These are phyloP conservation scores for Aeschynomene evenia DNA, from an alignment of 306 rosid species.

Conservation along the genomic window DNA sequence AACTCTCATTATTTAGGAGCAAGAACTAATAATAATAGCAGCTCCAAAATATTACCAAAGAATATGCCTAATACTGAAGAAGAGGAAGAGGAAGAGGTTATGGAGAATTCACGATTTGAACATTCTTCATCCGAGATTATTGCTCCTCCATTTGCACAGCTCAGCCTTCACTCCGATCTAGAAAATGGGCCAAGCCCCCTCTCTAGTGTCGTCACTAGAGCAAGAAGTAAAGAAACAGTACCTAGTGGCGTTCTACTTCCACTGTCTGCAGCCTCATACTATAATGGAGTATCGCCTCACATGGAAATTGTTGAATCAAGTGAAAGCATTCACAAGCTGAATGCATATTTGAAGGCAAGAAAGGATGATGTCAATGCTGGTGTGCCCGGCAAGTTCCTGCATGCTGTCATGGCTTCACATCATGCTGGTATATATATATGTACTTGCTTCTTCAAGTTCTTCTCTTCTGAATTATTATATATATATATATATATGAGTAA, in stretches of 20 bases:
- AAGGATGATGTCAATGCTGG: constrained; percentile 74
- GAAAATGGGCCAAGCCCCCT: constrained; percentile 1
- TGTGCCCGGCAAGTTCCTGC: constrained; percentile 71
- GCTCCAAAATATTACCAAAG: constrained; percentile 1
- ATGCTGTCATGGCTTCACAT: constrained; percentile 64
- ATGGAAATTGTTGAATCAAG: constrained; percentile 69
- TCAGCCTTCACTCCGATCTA: constrained; percentile 31
- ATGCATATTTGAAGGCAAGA: constrained; percentile 60
- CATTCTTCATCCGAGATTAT: constrained; percentile 37
- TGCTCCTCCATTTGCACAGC: constrained; percentile 39
- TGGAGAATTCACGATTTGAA: constrained; percentile 36
- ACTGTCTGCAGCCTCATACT: constrained; percentile 70
- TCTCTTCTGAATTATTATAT: too few relatives aligned
- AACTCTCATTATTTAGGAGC: constrained; percentile 20
- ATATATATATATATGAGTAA: too few relatives aligned
- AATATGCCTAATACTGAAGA: constrained; percentile 9
- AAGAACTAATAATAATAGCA: constrained; percentile 12
- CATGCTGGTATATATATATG: too few relatives aligned
- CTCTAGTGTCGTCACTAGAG: too few relatives aligned
- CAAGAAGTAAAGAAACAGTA: constrained; percentile 48
- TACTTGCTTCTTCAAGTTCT: constrained; percentile 33
- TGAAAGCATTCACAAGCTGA: constrained; percentile 58
- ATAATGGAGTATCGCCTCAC: constrained; percentile 58
- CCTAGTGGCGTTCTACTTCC: constrained; percentile 58
- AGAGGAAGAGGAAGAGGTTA: too few relatives aligned